Percentiles rank a stretch among this genome's conserved stretches.
These are phyloP conservation scores for Acacia confusa DNA, from an alignment of 306 rosid genomes.

Conservation along the genomic window DNA sequence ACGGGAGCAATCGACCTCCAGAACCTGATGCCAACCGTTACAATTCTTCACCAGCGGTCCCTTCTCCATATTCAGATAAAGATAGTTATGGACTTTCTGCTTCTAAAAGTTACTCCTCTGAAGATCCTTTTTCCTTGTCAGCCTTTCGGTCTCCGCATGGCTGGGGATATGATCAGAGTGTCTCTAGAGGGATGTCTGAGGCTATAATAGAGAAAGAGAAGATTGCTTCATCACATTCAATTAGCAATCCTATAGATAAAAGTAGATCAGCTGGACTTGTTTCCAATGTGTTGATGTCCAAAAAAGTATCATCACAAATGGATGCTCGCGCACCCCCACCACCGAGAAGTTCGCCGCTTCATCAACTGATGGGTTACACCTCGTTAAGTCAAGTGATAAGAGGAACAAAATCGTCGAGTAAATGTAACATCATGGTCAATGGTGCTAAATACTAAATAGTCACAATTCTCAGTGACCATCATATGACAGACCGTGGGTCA, in stretches of 20 bases:
- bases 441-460: neutral
- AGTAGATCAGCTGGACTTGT: constrained; percentile 33
- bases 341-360: constrained; percentile 67
- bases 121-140: constrained; percentile 40
- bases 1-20: constrained; percentile 34
- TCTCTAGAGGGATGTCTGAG: constrained; percentile 32
- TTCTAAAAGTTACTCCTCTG: constrained; percentile 61
- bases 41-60: constrained; percentile 33
- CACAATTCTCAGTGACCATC: neutral
- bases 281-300: constrained; percentile 30
- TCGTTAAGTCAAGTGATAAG: constrained; percentile 72
- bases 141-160: constrained; percentile 6
- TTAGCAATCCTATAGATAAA: constrained; percentile 29
- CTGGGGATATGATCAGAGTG: constrained; percentile 21
- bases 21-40: constrained; percentile 28
- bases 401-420: constrained; percentile 40
- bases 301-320: constrained; percentile 44
- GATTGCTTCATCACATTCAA: constrained; percentile 34
- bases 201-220: constrained; percentile 35
- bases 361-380: constrained; percentile 86
- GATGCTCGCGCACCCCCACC: constrained; percentile 23
- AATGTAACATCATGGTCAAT: constrained; percentile 33
- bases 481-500: neutral
- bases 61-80: constrained; percentile 69
- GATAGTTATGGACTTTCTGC: constrained; percentile 57